Conservation (phyloP, 345 rosid genomes). For the Corchorus capsularis region DNA sequence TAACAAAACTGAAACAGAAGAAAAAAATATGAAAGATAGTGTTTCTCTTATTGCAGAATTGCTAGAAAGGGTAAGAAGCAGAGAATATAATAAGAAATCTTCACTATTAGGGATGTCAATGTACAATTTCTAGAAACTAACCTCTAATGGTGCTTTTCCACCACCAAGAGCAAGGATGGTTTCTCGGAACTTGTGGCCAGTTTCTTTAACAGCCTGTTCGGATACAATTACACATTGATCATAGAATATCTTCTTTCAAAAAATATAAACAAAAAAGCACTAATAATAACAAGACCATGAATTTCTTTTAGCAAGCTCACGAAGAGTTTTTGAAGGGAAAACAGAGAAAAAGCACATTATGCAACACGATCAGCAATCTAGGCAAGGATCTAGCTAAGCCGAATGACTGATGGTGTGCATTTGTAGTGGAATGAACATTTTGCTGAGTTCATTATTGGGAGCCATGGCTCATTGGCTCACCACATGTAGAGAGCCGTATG, state of each 20-base stretch:
- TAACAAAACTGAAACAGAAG: neutral
- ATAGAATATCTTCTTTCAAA: neutral
- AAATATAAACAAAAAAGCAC: neutral
- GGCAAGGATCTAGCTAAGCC: neutral
- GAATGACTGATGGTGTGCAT: neutral
- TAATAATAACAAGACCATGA: neutral
- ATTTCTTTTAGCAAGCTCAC: constrained; percentile 6
- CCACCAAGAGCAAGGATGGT: constrained; percentile 95
- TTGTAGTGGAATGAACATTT: neutral
- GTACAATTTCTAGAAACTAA: constrained; percentile 27
- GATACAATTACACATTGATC: constrained; percentile 15
- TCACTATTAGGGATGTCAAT: neutral
- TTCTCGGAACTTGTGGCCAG: constrained; percentile 73
- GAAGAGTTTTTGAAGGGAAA: neutral
- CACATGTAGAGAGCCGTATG: neutral
- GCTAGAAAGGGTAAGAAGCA: neutral
- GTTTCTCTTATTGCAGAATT: neutral
- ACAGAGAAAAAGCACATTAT: neutral
- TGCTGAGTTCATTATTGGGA: neutral
- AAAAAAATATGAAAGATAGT: neutral
- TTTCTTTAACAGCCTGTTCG: constrained; percentile 79
- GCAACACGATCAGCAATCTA: neutral
- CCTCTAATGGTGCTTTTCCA: constrained; percentile 83
- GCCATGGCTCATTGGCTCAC: neutral
- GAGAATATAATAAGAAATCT: neutral